Base-by-base conservation (phyloP, 805 yeast species). In the Candida xyloterini region DNA sequence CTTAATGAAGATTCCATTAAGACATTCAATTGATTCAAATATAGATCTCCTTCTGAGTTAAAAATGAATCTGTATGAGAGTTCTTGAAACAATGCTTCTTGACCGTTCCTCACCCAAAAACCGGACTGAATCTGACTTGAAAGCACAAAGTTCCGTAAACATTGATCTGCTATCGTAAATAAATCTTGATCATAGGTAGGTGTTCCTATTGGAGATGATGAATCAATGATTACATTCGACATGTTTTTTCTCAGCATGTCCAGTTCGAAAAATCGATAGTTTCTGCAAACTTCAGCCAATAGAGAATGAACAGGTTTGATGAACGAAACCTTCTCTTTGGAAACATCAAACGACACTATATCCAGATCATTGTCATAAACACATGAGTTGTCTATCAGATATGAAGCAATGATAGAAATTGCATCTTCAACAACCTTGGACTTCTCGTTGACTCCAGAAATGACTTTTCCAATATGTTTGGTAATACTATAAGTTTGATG, bases 21-120 rank as follows among this genome's bases (percentile, higher is more conserved):
- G 1, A 69, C 55, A 1, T 71, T 66, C 6, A 73, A 38, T 52
- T 76, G 81, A 44, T 62, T 63, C 30, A 76, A 47, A 46, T 70
- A 75, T 8, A 76, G 41, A 40, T 73, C 77, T 33, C 75, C 68
- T 35, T 61, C 60, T 4, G 45, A 35, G 21, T 59, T 50, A 34
- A 52, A 60, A 14, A 41, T 36, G 1, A 40, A 33, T 15, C 50
- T 43, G 33, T 51, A 46, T 13, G 48, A 51, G 8, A 34, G 38
- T 6, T 43, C 52, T 30, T 61, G 61, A 23, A 50, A 35, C 9
- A 40, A n/a, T 1, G 55, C 58, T 13, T 48, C 68, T 37, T 66
- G 53, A 15, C 93, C 93, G 52, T 84, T 84, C 62, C 91, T 72
- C 2, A 84, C 73, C 93, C 93, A 84, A 45, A 75, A 77, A 1